These are phyloP conservation scores for Kazachstania bromeliacearum DNA, from an alignment of 805 yeast species.

Conservation along the genomic window DNA sequence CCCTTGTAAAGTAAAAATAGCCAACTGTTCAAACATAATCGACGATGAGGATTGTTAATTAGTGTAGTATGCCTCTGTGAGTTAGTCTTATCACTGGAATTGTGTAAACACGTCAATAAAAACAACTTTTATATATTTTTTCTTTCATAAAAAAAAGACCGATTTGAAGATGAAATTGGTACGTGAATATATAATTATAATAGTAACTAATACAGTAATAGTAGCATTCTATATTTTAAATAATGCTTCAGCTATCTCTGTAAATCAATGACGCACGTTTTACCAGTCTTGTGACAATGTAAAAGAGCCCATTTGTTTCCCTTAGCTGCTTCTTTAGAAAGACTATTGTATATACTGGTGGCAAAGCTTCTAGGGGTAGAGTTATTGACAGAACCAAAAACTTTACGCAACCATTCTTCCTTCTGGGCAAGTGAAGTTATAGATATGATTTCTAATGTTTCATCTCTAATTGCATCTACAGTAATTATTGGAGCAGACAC, in stretches of 20 bases:
- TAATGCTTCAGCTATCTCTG: slow-evolving; percentile 35
- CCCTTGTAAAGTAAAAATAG: slow-evolving; percentile 25
- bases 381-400: slow-evolving; percentile 66
- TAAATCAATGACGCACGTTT: slow-evolving; percentile 56
- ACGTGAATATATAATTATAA: too few relatives aligned
- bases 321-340: slow-evolving; percentile 61
- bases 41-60: not conserved
- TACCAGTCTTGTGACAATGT: slow-evolving; percentile 69
- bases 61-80: not conserved
- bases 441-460: slow-evolving; percentile 73
- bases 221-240: too few relatives aligned
- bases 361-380: slow-evolving; percentile 76
- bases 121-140: too few relatives aligned
- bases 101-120: too few relatives aligned
- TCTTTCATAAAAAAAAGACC: too few relatives aligned
- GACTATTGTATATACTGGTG: slow-evolving; percentile 57
- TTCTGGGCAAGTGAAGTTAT: slow-evolving; percentile 64
- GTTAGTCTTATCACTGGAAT: too few relatives aligned
- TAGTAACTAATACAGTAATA: too few relatives aligned
- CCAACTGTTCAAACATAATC: slow-evolving; percentile 27
- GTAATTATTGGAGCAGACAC: slow-evolving; percentile 64
- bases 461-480: slow-evolving; percentile 71
- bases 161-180: too few relatives aligned
- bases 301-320: slow-evolving; percentile 70
- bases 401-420: slow-evolving; percentile 72